Evolutionary conservation across 441 rosid species (phyloP), one percentile per base, ranked within the genome.

Genomic region (Euphorbia schlechtendalii): DNA sequence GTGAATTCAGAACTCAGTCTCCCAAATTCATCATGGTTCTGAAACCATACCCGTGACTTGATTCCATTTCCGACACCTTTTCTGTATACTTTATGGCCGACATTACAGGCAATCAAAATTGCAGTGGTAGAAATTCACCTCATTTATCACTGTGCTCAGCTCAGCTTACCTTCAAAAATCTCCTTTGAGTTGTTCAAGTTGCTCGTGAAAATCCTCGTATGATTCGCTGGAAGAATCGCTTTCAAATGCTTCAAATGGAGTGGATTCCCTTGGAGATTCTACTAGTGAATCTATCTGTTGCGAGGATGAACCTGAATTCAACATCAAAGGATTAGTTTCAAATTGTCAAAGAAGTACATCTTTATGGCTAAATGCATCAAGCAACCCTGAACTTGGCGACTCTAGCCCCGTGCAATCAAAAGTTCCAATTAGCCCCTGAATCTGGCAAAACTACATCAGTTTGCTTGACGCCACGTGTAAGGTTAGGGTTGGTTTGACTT

Each of bases 221-320:
- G 96, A 88, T 55, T 83, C 93, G 41, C 95, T 75, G 25, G 96
- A 94, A 49, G 86, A 83, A 70, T 89, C 98, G 53, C 87, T 86
- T 76, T 81, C 92, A 57, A 18, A 66, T 32, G 48, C 46, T 56
- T 70, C 73, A 41, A 82, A 89, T 36, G 79, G 71, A 55, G 88
- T 77, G 54, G 78, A 60, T 70, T 95, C 98, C 78, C 78, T 79
- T 25, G 96, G 95, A 51, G 99, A 89, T 22, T 86, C 80, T 25
- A 93, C 91, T 73, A 86, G 81, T 13, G 91, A 83, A 6, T 91
- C 96, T 66, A 80, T 78, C 66, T 78, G 91, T 74, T 83, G 92
- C 8, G 97, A 86, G 32, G 86, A 73, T 28, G 96, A 83, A 73
- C 96, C 98, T 95, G 88, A 60, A 65, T 52, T 30, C 69, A 71